Base-by-base conservation (phyloP, 805 yeast species). In the Kluyveromyces nonfermentans region DNA sequence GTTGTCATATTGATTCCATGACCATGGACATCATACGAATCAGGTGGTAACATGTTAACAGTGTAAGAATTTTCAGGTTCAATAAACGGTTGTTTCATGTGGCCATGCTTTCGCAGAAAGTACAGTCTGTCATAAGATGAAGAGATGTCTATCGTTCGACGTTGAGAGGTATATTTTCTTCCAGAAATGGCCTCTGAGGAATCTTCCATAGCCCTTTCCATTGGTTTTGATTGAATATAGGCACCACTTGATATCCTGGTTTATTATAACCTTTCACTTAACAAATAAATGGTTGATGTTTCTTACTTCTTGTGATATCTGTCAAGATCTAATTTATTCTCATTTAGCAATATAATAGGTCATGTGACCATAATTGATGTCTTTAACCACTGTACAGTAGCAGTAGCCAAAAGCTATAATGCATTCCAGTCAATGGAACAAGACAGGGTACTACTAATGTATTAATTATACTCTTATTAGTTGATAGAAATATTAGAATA, bases 1-100 rank as follows among this genome's bases (percentile, higher is more conserved):
- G 85, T 75, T 40, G 81, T 79, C 8, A 80, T 60, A 56, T 88
- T 88, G 46, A 82, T 67, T 1, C 77, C 55, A 15, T 63, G 45
- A 16, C 46, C 48, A 25, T 46, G 48, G 20, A 42, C 43, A 5
- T 45, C 41, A 36, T 58, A 59, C 14, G 53, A 54, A 46, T 53
- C 49, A 10, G 66, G 64, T 6, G 66, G 63, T 45, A 62, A 40
- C 16, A 62, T 51, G 44, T 62, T 53, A 3, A 58, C 43, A 1
- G 60, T 52, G 42, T 50, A 62, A 7, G 60, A 54, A 1, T 60
- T 56, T 28, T 61, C 65, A 10, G 64, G 60, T 37, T 59, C 57
- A 17, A 61, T 51, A 10, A 49, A 46, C 3, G 22, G 16, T 7
- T 60, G 63, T n/a, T 45, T 34, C 12, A 53, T 49, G 5, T 58